These are phyloP conservation scores for Pelargonium exstipulatum DNA, from an alignment of 441 rosid genomes.

Conservation along the genomic window DNA sequence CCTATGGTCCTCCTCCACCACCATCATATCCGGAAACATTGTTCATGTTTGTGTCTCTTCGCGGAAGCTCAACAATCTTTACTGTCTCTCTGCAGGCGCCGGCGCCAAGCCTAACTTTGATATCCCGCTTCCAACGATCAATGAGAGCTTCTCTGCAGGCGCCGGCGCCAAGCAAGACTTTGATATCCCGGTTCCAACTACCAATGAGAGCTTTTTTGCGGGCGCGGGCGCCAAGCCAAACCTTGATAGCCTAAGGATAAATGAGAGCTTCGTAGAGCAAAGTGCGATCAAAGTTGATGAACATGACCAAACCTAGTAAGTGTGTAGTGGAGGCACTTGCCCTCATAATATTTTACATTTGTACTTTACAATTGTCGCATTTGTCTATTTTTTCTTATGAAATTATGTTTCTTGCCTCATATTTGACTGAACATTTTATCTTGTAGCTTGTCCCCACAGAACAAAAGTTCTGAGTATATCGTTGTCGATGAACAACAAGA, in stretches of 20 bases:
- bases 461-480: no score
- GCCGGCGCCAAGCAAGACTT: constrained; percentile 37
- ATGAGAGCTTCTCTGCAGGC: constrained; percentile 63
- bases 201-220: constrained; percentile 51
- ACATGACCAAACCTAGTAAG: no score
- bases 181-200: constrained; percentile 33
- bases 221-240: constrained; percentile 28
- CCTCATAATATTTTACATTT: no score
- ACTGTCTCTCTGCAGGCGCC: constrained; percentile 78
- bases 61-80: constrained; percentile 63
- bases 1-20: constrained; percentile 72
- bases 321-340: no score
- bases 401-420: background rate
- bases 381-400: no score
- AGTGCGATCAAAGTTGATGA: no score
- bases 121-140: constrained; percentile 31
- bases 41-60: constrained; percentile 71
- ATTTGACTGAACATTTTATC: background rate
- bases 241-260: constrained; percentile 14
- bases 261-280: background rate
- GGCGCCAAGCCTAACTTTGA: constrained; percentile 38
- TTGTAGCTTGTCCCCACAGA: background rate
- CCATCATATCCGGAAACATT: constrained; percentile 56
- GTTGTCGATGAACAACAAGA: constrained; percentile 16
- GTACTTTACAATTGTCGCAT: no score